Base-by-base conservation (phyloP, 192 early-diverging fungal species). In the Dispira parvispora region DNA sequence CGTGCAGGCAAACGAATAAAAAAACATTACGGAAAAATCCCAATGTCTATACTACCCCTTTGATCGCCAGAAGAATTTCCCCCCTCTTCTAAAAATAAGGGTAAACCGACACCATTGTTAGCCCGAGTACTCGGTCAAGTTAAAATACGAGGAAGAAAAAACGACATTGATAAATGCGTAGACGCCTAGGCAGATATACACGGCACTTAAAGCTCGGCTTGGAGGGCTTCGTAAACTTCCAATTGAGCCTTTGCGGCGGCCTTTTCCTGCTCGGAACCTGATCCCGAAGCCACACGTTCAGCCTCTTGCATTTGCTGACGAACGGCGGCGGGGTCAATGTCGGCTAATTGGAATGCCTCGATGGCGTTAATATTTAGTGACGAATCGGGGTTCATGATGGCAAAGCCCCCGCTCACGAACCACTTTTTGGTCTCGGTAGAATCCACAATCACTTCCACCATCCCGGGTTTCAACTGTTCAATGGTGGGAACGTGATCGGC, bases 401-500 rank as follows among this genome's bases (percentile, higher is more conserved):
- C 91, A 72, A 99, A 99, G 27, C 96, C 96, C 65, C 96, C 96
- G 74, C 84, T 87, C 52, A 90, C 91, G 74, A 98, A 98, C 80
- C 79, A 94, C 84, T 92, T 95, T 73, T 88, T 78, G n/a, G 81
- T 78, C 1, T 68, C 69, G 63, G 75, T 76, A 62, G 78, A 67
- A 68, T 81, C 78, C 61, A 82, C 79, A 61, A 94, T 77, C 57
- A 95, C 74, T 75, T 92, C 90, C 49, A 98, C 65, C 44, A 91
- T 76, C 52, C 90, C 88, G 46, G 93, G 88, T 75, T 87, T 87
- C 49, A 98, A 84, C 82, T 98, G 88, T 72, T 93, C 90, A 62
- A 98, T 88, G 43, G 86, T 89, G n/a, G 92, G 89, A 45, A 98
- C 91, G 82, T 98, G 95, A 79, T 90, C 88, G 64, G 91, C 92